A percentile compares a stretch with the other conserved stretches of the same genome.
Conservation (phyloP, 2,329 filamentous ascomycete genomes). For the Dactylellina drechsleri region DNA sequence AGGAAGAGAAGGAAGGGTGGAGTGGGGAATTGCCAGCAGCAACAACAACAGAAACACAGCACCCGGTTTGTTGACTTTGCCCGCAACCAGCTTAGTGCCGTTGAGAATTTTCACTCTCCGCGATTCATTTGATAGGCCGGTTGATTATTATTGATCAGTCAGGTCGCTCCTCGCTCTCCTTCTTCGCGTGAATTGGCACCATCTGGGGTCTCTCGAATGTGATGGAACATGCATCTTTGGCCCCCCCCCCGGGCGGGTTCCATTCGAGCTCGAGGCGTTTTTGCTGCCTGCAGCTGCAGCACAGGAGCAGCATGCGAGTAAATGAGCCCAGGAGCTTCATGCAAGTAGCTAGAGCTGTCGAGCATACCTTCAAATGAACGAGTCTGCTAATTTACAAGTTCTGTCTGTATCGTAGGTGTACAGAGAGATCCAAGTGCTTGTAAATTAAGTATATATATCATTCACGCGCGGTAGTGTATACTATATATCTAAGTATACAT, state of each 20-base stretch:
- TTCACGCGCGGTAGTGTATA: no score
- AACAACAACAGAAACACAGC: slow-evolving; percentile 21
- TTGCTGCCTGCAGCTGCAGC: background rate
- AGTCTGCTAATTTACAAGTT: no score
- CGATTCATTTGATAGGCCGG: no score
- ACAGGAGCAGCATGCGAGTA: no score
- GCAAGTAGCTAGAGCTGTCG: no score
- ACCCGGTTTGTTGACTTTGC: slow-evolving; percentile 28
- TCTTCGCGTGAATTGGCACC: slow-evolving; percentile 14
- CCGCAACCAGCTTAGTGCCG: slow-evolving; percentile 13
- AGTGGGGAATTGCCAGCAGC: slow-evolving; percentile 6
- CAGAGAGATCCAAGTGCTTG: no score
- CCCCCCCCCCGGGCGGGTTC: background rate
- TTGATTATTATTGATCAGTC: background rate
- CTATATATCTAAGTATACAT: no score
- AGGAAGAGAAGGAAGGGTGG: background rate
- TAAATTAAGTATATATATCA: no score
- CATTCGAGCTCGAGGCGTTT: slow-evolving; percentile 14
- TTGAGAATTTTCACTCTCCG: slow-evolving; percentile 18
- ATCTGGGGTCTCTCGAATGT: slow-evolving; percentile 7
- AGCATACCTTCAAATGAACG: no score
- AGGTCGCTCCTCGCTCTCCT: background rate
- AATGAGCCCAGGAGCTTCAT: no score
- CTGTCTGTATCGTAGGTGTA: no score
- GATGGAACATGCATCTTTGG: slow-evolving; percentile 23